A percentile compares a stretch with the other conserved stretches of the same genome.
Conservation (phyloP, 306 rosid species). For the Boehmeria nivea region DNA sequence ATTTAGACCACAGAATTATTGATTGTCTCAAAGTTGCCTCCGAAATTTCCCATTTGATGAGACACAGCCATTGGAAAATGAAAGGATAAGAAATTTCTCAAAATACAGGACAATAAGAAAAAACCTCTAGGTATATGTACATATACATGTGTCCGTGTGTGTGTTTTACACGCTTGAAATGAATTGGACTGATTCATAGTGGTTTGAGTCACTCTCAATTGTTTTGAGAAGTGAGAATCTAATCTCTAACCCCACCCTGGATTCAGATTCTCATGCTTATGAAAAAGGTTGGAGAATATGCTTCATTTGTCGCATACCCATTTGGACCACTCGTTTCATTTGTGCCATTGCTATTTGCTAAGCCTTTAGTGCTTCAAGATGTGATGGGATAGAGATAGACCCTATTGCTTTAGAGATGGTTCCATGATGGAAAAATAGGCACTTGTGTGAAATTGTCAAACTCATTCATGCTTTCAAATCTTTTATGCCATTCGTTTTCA, state of each 20-base stretch:
- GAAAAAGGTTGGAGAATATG: not conserved
- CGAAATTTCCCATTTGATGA: not conserved
- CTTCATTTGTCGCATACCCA: conserved; percentile 8
- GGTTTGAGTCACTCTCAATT: conserved; percentile 1
- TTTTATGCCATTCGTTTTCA: too few relatives aligned
- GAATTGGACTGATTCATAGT: not conserved
- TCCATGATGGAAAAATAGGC: too few relatives aligned
- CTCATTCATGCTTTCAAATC: not conserved
- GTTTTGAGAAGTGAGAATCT: conserved; percentile 10
- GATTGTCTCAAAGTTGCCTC: not conserved
- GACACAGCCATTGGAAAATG: not conserved
- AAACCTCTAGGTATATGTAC: not conserved
- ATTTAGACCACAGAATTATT: not conserved
- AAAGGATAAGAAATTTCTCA: not conserved
- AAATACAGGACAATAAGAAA: not conserved
- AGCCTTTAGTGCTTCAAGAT: not conserved
- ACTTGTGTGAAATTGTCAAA: too few relatives aligned
- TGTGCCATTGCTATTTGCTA: not conserved
- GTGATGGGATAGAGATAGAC: not conserved
- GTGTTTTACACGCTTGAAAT: not conserved
- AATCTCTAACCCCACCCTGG: conserved; percentile 11
- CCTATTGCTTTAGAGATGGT: not conserved
- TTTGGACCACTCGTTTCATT: conserved; percentile 17
- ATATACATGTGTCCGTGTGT: too few relatives aligned
- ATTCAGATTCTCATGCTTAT: conserved; percentile 15